These are phyloP conservation scores for Pelagomonas calceolata DNA, from an alignment of 108 stramenopile genomes.

Conservation along the genomic window DNA sequence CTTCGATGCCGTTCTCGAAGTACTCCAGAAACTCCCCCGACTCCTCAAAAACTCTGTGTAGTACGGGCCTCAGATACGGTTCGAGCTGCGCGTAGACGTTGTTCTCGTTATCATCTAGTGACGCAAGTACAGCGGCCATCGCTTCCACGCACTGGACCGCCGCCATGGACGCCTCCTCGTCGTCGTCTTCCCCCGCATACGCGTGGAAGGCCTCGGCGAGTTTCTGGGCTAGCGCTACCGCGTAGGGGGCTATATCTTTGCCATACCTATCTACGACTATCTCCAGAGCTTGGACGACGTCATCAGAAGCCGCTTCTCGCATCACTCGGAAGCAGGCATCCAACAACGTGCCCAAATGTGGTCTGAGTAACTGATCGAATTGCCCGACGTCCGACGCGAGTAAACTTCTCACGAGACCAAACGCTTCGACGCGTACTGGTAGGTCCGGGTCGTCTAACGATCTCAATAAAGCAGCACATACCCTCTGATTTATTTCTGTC, in stretches of 20 bases:
- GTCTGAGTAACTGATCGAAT: conserved; percentile 59
- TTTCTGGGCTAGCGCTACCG: conserved; percentile 71
- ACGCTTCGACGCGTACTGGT: conserved; percentile 93
- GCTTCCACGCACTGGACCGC: conserved; percentile 91
- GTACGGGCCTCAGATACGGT: conserved; percentile 70
- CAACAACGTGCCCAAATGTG: conserved; percentile 78
- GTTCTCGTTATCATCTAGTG: conserved; percentile 31
- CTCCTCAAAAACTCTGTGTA: conserved; percentile 68
- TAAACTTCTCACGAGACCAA: conserved; percentile 62
- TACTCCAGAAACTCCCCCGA: conserved; percentile 87
- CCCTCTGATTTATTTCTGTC: conserved; percentile 63
- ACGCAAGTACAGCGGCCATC: conserved; percentile 74
- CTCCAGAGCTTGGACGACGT: conserved; percentile 81
- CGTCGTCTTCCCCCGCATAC: conserved; percentile 77
- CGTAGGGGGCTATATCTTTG: conserved; percentile 86
- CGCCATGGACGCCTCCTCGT: conserved; percentile 87
- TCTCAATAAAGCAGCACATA: conserved; percentile 57
- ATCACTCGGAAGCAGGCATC: conserved; percentile 94
- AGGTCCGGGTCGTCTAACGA: conserved; percentile 78
- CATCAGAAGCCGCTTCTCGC: conserved; percentile 90
- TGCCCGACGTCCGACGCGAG: conserved; percentile 80
- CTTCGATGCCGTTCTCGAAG: conserved; percentile 80
- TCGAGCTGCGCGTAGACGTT: conserved; percentile 68
- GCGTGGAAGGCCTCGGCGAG: conserved; percentile 70
- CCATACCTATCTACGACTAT: conserved; percentile 84